Percentiles rank a stretch among this genome's conserved stretches.
Conservation (phyloP, 371 early-diverging fungal genomes). For the Actinomucor elegans region DNA sequence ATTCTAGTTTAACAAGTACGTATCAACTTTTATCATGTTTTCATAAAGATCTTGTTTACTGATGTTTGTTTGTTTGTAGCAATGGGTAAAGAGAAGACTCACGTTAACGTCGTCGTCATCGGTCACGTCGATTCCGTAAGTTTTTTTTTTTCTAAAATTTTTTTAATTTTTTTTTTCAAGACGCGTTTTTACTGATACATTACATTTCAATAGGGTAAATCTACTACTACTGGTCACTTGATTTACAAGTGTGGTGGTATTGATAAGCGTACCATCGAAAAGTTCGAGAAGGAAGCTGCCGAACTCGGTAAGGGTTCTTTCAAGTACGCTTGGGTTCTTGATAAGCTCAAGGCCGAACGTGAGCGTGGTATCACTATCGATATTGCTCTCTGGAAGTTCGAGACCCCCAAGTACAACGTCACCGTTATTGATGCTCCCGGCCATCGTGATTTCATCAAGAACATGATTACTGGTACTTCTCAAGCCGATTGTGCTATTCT, state of each 20-base stretch:
- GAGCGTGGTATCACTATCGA: conserved; percentile 98
- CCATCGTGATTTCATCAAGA: conserved; percentile 99
- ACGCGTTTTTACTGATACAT: neutral
- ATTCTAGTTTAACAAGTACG: no score
- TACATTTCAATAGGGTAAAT: conserved; percentile 36
- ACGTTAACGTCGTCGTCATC: conserved; percentile 98
- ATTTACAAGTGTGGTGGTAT: conserved; percentile 99
- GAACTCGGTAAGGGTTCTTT: conserved; percentile 99
- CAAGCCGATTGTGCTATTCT: conserved; percentile 97
- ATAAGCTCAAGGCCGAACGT: conserved; percentile 98
- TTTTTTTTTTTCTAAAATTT: conserved; percentile 9
- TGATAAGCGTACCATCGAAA: conserved; percentile 98
- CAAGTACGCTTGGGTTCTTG: conserved; percentile 97
- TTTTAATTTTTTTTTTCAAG: no score
- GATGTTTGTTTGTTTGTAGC: conserved; percentile 95
- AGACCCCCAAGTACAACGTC: conserved; percentile 93
- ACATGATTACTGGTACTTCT: conserved; percentile 97
- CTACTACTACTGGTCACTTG: conserved; percentile 86
- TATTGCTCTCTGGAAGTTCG: conserved; percentile 98
- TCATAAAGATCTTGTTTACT: conserved; percentile 99
- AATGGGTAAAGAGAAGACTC: conserved; percentile 86
- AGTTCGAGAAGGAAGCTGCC: conserved; percentile 98
- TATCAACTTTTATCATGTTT: conserved; percentile 85
- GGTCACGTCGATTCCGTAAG: conserved; percentile 99
- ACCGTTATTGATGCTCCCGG: conserved; percentile 99